Base-by-base conservation (phyloP, 2,329 filamentous ascomycete species). In the Claviceps sp. region DNA sequence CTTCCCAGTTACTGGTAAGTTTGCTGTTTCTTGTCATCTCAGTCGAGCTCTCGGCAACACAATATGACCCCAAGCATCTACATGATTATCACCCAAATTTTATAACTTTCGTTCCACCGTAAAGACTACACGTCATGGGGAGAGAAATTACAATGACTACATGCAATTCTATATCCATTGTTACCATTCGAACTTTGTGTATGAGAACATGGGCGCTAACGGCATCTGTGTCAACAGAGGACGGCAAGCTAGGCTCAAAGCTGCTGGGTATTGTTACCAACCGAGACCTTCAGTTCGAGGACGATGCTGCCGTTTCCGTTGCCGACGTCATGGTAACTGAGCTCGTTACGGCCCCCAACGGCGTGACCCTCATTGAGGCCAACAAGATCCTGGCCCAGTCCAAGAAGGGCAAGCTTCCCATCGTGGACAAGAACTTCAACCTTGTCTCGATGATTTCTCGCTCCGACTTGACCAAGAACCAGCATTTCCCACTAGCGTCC, bases 51-150 rank as follows among this genome's bases (percentile, higher is more conserved):
- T 44, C 13, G 18, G 20, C 46, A 50, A 30, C 44, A 50, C 34
- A 40, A 54, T 48, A 53, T 50, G 9, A 4, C 5, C 60, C 63
- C 66, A 22, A 49, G 47, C 52, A 50, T 50, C 72, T 72, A 61
- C 66, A 71, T 89, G 87, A 95, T 95, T 93, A 88, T 77, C 77
- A 81, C 75, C 77, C 50, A 52, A 72, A 75, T 77, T 77, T 79
- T 73, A 74, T 96, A 97, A 97, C 93, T 98, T 98, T 98, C 93
- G 93, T 98, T 98, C 93, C 91, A 91, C 93, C 88, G 88, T 79
- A 94, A 84, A 81, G 85, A 86, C 84, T 78, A 56, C 79, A 47
- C 79, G 86, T 88, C 78, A 75, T 95, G 89, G 80, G 88, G 89
- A 95, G 72, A 58, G 55, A 48, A 55, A 57, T 58, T 65, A 63